Evolutionary conservation across 2,329 filamentous ascomycete species (phyloP), one percentile per base, ranked within the genome.

Genomic region (Bipolaris cookei): DNA sequence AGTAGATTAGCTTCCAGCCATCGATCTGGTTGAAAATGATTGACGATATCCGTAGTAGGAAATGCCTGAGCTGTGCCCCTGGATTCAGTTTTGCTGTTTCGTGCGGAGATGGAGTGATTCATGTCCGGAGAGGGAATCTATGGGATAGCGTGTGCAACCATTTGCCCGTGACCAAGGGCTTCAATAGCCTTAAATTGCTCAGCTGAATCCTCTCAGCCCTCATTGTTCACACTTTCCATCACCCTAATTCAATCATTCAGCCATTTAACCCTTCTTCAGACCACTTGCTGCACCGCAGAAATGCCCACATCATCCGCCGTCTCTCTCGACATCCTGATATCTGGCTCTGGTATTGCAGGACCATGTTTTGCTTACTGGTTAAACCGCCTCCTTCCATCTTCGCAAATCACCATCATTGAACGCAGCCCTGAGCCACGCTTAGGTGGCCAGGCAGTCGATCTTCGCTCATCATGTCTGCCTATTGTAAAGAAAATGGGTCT

Each of bases 391-490:
- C 62, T 67, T 62, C 67, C 65, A 30, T 50, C 51, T 6, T 69
- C 73, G 18, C 47, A 69, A 20, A 70, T 79, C 23, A 78, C 78
- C 1, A 63, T 82, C 25, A 60, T 82, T 34, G 80, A 82, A 53
- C 76, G 80, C 5, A 74, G 68, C 8, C 69, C 77, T 1, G 56
- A 50, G 8, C 67, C 84, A 0, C 78, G 84, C 3, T 70, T 77
- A 0, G 76, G 76, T 0, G 85, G 85, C 0, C 79, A 81, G 3
- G 83, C 85, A 46, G 70, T 87, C 25, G 85, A 88, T 64, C 72
- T 87, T 2, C 79, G 82, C 3, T 81, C 78, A 11, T 77, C 80
- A 20, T 84, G 80, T 0, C 77, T 86, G 42, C 76, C 82, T 16
- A 78, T 83, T 6, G 68, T 85, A 14, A 79, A 76, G 52, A 77